phyloP scores from a whole-genome alignment of 1,139 yeast genomes.

The Taphrina communis region DNA sequence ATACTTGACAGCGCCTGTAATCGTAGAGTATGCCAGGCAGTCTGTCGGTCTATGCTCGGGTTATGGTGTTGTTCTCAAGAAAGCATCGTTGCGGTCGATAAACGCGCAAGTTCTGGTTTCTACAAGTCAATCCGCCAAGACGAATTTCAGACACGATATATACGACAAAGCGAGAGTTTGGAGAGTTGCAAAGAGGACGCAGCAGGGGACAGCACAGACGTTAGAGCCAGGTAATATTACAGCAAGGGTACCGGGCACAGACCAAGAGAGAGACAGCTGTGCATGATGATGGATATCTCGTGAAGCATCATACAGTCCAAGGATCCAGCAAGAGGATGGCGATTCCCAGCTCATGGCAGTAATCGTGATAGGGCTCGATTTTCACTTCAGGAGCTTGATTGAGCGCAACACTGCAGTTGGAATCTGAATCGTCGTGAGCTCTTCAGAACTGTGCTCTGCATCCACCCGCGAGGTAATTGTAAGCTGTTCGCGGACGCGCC shows the following conservation, averaged over 20 bases:
- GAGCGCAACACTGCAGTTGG: constrained; percentile 4
- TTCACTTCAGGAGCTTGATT: neutral
- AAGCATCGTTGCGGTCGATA: neutral
- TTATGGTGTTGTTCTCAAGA: too few relatives aligned
- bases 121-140: neutral
- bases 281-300: too few relatives aligned
- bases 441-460: neutral
- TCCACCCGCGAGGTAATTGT: constrained; percentile 1
- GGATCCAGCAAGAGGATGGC: too few relatives aligned
- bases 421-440: constrained; percentile 2
- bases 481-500: neutral
- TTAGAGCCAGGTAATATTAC: too few relatives aligned
- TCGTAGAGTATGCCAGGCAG: too few relatives aligned
- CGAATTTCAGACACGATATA: neutral
- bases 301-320: too few relatives aligned
- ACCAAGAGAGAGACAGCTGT: too few relatives aligned
- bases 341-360: neutral
- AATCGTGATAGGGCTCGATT: neutral
- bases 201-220: too few relatives aligned
- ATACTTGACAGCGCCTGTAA: neutral
- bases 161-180: neutral
- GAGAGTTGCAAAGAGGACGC: too few relatives aligned
- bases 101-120: neutral
- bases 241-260: too few relatives aligned
- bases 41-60: too few relatives aligned